Evolutionary conservation across 345 rosid species (phyloP).

Genomic region (Eucalyptus marginata): DNA sequence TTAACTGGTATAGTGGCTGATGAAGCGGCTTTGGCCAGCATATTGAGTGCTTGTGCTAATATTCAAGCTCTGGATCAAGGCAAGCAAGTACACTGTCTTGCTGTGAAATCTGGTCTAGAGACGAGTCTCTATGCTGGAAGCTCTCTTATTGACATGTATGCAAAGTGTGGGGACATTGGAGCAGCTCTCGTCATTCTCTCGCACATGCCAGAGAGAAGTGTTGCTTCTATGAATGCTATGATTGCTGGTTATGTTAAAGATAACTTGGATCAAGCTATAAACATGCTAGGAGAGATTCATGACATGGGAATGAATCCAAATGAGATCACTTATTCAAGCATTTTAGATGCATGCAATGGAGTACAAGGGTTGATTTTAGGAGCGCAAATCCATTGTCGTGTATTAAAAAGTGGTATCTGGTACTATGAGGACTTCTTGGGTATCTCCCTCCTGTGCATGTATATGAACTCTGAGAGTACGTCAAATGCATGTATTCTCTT

Average conservation of each 20-base stretch:
- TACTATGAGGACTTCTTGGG: conserved; percentile 59
- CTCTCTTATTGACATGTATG: conserved; percentile 86
- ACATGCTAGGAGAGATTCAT: conserved; percentile 51
- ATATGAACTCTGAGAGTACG: conserved; percentile 45
- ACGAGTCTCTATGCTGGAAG: conserved; percentile 73
- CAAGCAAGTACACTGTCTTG: conserved; percentile 55
- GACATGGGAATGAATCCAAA: conserved; percentile 47
- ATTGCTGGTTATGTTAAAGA: conserved; percentile 64
- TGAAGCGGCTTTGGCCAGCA: conserved; percentile 75
- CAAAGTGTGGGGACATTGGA: conserved; percentile 44
- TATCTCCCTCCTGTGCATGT: conserved; percentile 68
- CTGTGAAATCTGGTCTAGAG: conserved; percentile 59
- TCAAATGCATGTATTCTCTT: conserved; percentile 50
- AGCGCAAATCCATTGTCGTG: conserved; percentile 52
- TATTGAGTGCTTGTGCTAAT: conserved; percentile 74
- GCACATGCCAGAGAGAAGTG: conserved; percentile 46
- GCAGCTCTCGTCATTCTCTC: conserved; percentile 34
- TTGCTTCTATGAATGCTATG: conserved; percentile 77
- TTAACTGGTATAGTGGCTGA: conserved; percentile 37
- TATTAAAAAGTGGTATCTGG: conserved; percentile 44
- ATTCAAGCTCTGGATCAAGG: conserved; percentile 46
- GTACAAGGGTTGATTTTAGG: conserved; percentile 44
- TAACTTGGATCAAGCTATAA: conserved; percentile 39
- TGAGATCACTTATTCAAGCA: conserved; percentile 64
- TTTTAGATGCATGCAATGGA: conserved; percentile 70